These are phyloP conservation scores for Entoloma clypeatum DNA, from an alignment of 1,284 basidiomycete species.

Conservation along the genomic window DNA sequence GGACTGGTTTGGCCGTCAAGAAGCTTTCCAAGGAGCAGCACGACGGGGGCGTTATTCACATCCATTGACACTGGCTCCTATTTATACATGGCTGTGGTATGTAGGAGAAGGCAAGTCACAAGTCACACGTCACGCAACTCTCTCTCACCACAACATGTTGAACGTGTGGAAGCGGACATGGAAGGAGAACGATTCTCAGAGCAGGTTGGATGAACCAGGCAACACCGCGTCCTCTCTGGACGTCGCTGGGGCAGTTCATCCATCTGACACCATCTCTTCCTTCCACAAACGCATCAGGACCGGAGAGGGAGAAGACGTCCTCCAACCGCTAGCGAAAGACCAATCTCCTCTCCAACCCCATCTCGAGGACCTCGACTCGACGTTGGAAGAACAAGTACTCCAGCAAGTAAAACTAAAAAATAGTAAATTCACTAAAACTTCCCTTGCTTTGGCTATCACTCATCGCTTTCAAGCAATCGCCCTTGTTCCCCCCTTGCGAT, in stretches of 20 bases:
- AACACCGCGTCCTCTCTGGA: slow-evolving; percentile 27
- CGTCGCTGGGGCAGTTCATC: slow-evolving; percentile 29
- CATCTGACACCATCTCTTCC: slow-evolving; percentile 25
- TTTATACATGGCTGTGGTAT: slow-evolving; percentile 20
- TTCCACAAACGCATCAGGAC: too few species aligned
- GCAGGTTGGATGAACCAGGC: slow-evolving; percentile 30
- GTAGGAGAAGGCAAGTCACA: too few species aligned
- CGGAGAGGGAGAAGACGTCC: too few species aligned
- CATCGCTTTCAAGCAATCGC: slow-evolving; percentile 27
- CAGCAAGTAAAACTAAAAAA: slow-evolving; percentile 30
- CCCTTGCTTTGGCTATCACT: slow-evolving; percentile 4
- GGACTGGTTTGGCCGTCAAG: slow-evolving; percentile 24
- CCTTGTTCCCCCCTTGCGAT: slow-evolving; percentile 25
- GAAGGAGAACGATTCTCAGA: slow-evolving; percentile 33
- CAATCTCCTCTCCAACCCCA: slow-evolving; percentile 24
- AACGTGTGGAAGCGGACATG: slow-evolving; percentile 53
- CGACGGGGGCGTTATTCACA: slow-evolving; percentile 54
- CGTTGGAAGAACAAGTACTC: slow-evolving; percentile 24
- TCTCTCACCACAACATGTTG: slow-evolving; percentile 41
- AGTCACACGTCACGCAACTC: too few species aligned
- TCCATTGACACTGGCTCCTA: slow-evolving; percentile 22
- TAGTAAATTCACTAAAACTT: slow-evolving; percentile 23
- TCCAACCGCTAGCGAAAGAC: slow-evolving; percentile 23
- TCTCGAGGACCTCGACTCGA: slow-evolving; percentile 26
- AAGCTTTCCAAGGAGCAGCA: slow-evolving; percentile 37